Evolutionary conservation across 2,329 filamentous ascomycete species (phyloP), one percentile per base, ranked within the genome.

Genomic region (Magnaporthales sp.): DNA sequence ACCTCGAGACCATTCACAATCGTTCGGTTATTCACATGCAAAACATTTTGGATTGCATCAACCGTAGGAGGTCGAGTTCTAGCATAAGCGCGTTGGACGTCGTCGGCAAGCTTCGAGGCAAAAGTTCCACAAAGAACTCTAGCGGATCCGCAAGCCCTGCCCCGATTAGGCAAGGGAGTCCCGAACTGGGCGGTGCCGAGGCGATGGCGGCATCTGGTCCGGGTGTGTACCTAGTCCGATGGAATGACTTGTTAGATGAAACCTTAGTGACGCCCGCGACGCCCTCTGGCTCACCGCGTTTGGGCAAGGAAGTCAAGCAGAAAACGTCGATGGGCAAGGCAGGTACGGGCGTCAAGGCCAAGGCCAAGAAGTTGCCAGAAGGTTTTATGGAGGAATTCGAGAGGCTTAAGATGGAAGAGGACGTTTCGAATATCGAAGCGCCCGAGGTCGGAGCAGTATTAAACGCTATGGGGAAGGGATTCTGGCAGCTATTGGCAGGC

Each of bases 231-330:
- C 83, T 93, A 27, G 82, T 85, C 1, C 83, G 87, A 64, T 93
- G 91, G 91, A 89, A 92, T 73, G 80, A 84, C 0, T 79, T 93
- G 7, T 79, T 93, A 3, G 88, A 93, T 73, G 79, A 82, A n/a
- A 91, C 91, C 0, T 75, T 82, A 62, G 87, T 93, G 68, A 90
- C 89, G 1, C 67, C 68, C 7, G 81, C 78, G 0, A 80, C 77
- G 1, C 75, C 80, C 0, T 73, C 76, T 1, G 88, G 89, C 0
- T 78, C 80, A 1, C 75, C 89, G 0, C 80, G 89, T 0, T 73
- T 69, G 8, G 86, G 86, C 15, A 81, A 77, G 38, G 84, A 86
- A 22, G 82, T 86, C 30, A 83, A 79, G 60, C 22, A 66, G 15
- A 30, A 66, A 54, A 66, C 66, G 6, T 66, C 68, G 13, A 32